phyloP scores from a whole-genome alignment of 2,329 filamentous ascomycete species.

The Verticillium zaregamsianum region DNA sequence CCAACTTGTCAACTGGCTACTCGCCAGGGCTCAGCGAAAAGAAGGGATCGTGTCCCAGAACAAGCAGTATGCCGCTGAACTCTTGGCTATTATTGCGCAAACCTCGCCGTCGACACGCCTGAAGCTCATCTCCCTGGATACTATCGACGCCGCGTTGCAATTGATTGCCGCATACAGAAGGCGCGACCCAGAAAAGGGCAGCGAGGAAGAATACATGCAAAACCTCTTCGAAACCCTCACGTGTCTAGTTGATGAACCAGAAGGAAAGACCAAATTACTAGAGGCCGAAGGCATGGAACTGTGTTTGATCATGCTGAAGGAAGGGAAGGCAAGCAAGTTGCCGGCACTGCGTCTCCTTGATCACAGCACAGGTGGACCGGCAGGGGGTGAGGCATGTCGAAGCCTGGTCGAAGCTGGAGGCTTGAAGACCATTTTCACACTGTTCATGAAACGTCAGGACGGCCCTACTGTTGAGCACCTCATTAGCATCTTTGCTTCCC shows the following conservation, averaged over 20 bases:
- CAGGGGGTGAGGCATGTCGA: constrained; percentile 63
- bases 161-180: constrained; percentile 80
- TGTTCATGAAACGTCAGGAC: constrained; percentile 79
- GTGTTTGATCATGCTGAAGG: constrained; percentile 84
- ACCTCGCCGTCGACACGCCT: constrained; percentile 62
- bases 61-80: constrained; percentile 90
- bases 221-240: constrained; percentile 87
- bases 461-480: constrained; percentile 73
- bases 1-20: constrained; percentile 69
- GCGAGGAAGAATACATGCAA: constrained; percentile 92
- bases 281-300: constrained; percentile 91
- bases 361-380: constrained; percentile 59
- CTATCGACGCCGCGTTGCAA: constrained; percentile 76
- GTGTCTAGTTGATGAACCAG: constrained; percentile 69
- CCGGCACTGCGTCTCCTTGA: constrained; percentile 79
- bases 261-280: constrained; percentile 76
- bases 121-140: constrained; percentile 61
- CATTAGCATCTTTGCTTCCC: constrained; percentile 76
- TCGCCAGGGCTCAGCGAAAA: constrained; percentile 65
- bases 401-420: constrained; percentile 78
- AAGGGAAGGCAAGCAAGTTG: constrained; percentile 77
- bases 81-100: constrained; percentile 85
- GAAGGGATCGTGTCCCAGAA: constrained; percentile 77
- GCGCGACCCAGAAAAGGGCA: constrained; percentile 78
- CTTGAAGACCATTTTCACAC: constrained; percentile 77